Conservation (phyloP, 352 stramenopile genomes). For the Phytophthora sp. region DNA sequence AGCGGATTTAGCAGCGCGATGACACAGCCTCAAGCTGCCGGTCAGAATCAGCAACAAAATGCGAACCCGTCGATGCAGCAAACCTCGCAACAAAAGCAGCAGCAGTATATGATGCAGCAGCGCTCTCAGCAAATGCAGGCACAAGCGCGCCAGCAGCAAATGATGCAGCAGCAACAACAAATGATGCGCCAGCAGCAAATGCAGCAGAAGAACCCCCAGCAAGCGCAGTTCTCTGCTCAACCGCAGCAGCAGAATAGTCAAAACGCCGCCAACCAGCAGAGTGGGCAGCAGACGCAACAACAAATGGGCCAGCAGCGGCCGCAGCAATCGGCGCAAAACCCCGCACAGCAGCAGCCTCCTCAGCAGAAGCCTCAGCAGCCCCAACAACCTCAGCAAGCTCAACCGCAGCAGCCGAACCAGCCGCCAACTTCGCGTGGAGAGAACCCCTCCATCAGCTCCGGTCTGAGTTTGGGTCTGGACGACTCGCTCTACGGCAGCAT, state of each 20-base stretch:
- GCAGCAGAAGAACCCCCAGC: constrained; percentile 33
- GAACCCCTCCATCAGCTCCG: constrained; percentile 52
- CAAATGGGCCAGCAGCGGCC: constrained; percentile 45
- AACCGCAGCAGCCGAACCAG: constrained; percentile 30
- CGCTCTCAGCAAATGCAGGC: constrained; percentile 53
- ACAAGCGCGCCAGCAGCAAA: constrained; percentile 48
- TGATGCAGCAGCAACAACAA: constrained; percentile 55
- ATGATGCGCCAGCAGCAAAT: constrained; percentile 54
- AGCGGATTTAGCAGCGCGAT: constrained; percentile 27
- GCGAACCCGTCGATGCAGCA: constrained; percentile 30
- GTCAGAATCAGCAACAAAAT: constrained; percentile 29
- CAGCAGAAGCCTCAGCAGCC: constrained; percentile 27
- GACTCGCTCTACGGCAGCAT: constrained; percentile 69
- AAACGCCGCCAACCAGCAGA: constrained; percentile 41
- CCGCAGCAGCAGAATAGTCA: constrained; percentile 44
- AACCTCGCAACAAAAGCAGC: constrained; percentile 47
- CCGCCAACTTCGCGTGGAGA: constrained; percentile 38
- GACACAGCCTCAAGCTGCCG: constrained; percentile 24
- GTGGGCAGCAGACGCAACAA: constrained; percentile 47
- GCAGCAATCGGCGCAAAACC: constrained; percentile 26
- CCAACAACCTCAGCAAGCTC: constrained; percentile 16
- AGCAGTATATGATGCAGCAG: constrained; percentile 61
- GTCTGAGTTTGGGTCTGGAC: constrained; percentile 57
- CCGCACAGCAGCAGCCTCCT: constrained; percentile 35
- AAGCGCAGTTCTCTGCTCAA: constrained; percentile 35